Percentiles rank a stretch among this genome's conserved stretches.
phyloP scores from a whole-genome alignment of 2,329 filamentous ascomycete genomes.

The Claviceps pazoutovae region DNA sequence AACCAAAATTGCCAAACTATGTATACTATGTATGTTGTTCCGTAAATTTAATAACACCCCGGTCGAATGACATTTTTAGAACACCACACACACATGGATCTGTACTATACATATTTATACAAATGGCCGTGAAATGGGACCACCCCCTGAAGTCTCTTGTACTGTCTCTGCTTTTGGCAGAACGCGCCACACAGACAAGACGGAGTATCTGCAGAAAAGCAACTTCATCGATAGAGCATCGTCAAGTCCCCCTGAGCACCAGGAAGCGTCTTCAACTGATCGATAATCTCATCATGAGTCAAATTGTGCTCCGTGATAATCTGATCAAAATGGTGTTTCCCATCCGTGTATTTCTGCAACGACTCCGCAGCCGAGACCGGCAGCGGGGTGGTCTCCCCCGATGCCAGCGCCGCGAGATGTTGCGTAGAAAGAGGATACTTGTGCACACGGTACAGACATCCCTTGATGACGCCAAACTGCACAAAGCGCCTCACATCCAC shows the following conservation, averaged over 20 bases:
- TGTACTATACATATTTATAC: no score
- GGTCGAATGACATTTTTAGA: no score
- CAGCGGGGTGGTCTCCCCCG: slow-evolving; percentile 32
- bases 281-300: slow-evolving; percentile 56
- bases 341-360: slow-evolving; percentile 57
- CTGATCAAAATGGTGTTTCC: slow-evolving; percentile 65
- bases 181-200: no score
- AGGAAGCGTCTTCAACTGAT: slow-evolving; percentile 46
- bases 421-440: slow-evolving; percentile 68
- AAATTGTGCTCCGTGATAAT: slow-evolving; percentile 65
- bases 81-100: no score
- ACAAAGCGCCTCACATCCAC: slow-evolving; percentile 85
- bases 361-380: slow-evolving; percentile 27
- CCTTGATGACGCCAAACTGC: slow-evolving; percentile 93
- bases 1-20: background rate
- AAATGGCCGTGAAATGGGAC: no score
- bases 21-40: background rate
- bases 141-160: no score
- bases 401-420: slow-evolving; percentile 42
- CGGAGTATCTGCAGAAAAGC: background rate
- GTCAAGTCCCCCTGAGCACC: slow-evolving; percentile 38
- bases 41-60: no score
- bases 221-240: slow-evolving; percentile 28
- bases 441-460: slow-evolving; percentile 82
- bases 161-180: no score